phyloP scores from a whole-genome alignment of 2,329 filamentous ascomycete species.

The Diaporthe longicolla region DNA sequence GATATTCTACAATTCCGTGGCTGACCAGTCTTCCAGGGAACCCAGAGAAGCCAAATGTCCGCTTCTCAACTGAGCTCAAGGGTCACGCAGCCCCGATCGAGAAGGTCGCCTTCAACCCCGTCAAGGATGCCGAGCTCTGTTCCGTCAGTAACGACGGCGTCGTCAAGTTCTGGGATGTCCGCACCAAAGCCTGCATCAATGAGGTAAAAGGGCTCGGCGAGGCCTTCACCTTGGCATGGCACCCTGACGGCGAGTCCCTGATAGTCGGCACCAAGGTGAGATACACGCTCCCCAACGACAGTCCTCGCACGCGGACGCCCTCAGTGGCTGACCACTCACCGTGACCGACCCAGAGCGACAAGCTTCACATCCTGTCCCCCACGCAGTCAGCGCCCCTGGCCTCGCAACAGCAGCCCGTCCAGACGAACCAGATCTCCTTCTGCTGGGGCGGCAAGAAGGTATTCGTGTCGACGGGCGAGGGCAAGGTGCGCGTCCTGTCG shows the following conservation, averaged over 20 bases:
- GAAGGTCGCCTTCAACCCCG: constrained; percentile 83
- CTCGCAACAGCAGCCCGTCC: constrained; percentile 71
- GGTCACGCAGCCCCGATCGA: constrained; percentile 77
- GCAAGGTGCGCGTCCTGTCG: constrained; percentile 77
- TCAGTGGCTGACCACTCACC: constrained; percentile 4
- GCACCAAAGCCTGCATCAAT: constrained; percentile 78
- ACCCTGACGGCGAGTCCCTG: constrained; percentile 77
- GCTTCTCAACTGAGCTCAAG: constrained; percentile 82
- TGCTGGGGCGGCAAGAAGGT: constrained; percentile 80
- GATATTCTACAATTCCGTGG: neutral
- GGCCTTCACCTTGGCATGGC: constrained; percentile 81
- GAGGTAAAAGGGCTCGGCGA: constrained; percentile 77
- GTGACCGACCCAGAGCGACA: constrained; percentile 66
- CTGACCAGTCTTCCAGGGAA: constrained; percentile 67
- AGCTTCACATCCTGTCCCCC: constrained; percentile 74
- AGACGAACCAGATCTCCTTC: constrained; percentile 82
- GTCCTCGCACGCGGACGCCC: neutral
- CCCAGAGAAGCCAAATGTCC: constrained; percentile 80
- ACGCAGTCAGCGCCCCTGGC: constrained; percentile 68
- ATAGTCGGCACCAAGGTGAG: constrained; percentile 81
- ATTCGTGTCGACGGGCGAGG: constrained; percentile 79
- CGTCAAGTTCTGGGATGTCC: constrained; percentile 85
- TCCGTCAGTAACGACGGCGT: constrained; percentile 81
- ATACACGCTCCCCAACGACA: neutral
- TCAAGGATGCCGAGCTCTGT: constrained; percentile 82